phyloP scores from a whole-genome alignment of 805 yeast species.

The Candida incommunis region DNA sequence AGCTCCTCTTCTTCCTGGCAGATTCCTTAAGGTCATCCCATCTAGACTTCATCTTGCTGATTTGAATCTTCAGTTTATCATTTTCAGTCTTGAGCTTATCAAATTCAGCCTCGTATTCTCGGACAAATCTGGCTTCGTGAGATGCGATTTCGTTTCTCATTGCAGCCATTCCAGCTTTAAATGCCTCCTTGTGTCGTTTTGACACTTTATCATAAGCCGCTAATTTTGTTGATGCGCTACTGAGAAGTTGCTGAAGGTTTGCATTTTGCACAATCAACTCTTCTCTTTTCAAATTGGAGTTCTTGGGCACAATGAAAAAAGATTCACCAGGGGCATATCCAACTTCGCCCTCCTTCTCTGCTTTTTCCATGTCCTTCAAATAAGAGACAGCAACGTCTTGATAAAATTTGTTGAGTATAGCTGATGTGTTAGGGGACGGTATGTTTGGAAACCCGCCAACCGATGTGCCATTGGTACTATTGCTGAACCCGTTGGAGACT shows the following conservation, averaged over 20 bases:
- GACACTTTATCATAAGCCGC: conserved; percentile 18
- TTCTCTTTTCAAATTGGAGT: conserved; percentile 17
- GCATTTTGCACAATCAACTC: conserved; percentile 21
- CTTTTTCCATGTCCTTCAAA: conserved; percentile 6
- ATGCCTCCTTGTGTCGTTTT: conserved; percentile 17
- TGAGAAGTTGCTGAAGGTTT: conserved; percentile 19
- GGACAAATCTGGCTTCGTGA: conserved; percentile 27
- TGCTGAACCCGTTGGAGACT: background rate
- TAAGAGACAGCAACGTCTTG: conserved; percentile 2
- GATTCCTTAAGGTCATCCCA: conserved; percentile 58
- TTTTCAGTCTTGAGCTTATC: conserved; percentile 9
- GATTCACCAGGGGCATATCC: conserved; percentile 14
- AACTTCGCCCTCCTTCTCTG: conserved; percentile 7
- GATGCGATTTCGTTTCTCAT: conserved; percentile 24
- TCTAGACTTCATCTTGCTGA: conserved; percentile 37
- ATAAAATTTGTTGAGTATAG: background rate
- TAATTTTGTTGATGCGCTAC: conserved; percentile 10
- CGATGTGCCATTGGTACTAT: conserved; percentile 6
- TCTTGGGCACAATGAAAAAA: conserved; percentile 22
- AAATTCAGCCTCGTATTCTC: conserved; percentile 24
- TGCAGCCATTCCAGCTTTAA: conserved; percentile 18
- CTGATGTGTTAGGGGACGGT: conserved; percentile 4
- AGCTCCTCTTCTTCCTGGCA: conserved; percentile 43
- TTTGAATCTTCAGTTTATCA: conserved; percentile 23
- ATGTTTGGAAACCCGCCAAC: conserved; percentile 6